Evolutionary conservation across 352 stramenopile species (phyloP), one percentile per base, ranked within the genome.

Genomic region (Globisporangium recalcitrans): DNA sequence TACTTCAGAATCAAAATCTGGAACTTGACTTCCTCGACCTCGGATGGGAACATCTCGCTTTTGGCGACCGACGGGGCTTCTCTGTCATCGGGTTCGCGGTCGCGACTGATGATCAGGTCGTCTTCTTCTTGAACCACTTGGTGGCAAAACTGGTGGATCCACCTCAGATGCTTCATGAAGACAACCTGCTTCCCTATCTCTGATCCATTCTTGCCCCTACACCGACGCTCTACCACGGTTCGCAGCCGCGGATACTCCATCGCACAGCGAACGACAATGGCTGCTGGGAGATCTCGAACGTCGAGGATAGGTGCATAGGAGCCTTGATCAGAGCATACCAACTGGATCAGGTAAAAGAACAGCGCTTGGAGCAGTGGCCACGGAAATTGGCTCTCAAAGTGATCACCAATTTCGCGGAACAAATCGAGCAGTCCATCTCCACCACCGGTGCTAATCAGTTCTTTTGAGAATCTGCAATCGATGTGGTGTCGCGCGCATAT

Each of bases 401-500:
- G 34, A 13, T 47, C 56, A 16, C 56, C 36, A 31, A 63, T 52
- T 3, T 24, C 10, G 1, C 21, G 1, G n/a, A 67, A 32, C 22
- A 67, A 42, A 19, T 58, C 36, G 10, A 59, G 19, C 19, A 60
- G 24, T 1, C 7, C 9, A 13, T 16, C 24, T 4, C 19, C 47
- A 4, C 47, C 29, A 24, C 16, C 8, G 21, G 32, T n/a, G 21
- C 16, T 10, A 46, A n/a, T n/a, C 3, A 54, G n/a, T 14, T 9
- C 13, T 27, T 36, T 22, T 9, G 60, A 49, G 51, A 8, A 42
- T 21, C 16, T 52, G 24, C 13, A 22, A 31, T 36, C 5, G n/a
- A 48, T 24, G 6, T 49, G n/a, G 27, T 62, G 61, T 8, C 53
- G 61, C 27, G 53, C 34, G 14, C 53, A 58, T n/a, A 67, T 51